Evolutionary conservation across 2,329 filamentous ascomycete species (phyloP).

Genomic region (Aspergillus eucalypticola): DNA sequence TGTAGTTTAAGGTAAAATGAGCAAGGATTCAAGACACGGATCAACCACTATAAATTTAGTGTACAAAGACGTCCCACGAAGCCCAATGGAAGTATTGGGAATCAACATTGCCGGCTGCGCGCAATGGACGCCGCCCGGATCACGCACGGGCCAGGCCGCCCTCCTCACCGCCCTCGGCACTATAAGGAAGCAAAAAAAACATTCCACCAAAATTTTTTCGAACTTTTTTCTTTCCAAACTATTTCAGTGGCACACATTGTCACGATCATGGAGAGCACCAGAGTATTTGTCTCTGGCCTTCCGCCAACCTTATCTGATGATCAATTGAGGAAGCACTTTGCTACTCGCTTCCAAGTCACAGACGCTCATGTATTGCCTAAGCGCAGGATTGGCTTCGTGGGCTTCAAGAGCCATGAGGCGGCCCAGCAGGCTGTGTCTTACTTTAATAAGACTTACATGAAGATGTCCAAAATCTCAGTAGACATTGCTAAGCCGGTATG

Average conservation of each 20-base stretch:
- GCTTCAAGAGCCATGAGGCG: slow-evolving; percentile 80
- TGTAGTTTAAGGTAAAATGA: not conserved
- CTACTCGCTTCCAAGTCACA: slow-evolving; percentile 73
- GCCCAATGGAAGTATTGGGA: slow-evolving; percentile 8
- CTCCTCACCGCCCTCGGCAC: slow-evolving; percentile 36
- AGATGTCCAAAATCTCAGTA: slow-evolving; percentile 90
- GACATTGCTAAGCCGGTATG: slow-evolving; percentile 81
- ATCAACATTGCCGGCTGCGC: slow-evolving; percentile 12
- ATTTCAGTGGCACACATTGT: slow-evolving; percentile 6
- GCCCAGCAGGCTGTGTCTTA: slow-evolving; percentile 85
- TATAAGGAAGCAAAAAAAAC: slow-evolving; percentile 35
- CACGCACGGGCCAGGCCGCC: slow-evolving; percentile 28
- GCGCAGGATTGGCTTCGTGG: slow-evolving; percentile 91
- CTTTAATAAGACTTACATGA: slow-evolving; percentile 93
- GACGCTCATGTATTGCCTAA: slow-evolving; percentile 90
- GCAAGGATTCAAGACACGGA: not conserved
- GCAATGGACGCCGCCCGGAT: slow-evolving; percentile 13
- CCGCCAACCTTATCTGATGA: slow-evolving; percentile 82
- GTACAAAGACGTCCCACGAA: not conserved
- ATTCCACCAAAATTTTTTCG: slow-evolving; percentile 17
- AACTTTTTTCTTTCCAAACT: slow-evolving; percentile 9
- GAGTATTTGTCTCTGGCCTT: slow-evolving; percentile 70
- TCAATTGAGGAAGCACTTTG: slow-evolving; percentile 87
- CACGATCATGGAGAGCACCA: slow-evolving; percentile 70
- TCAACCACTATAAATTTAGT: not conserved